Percentiles rank a stretch among this genome's conserved stretches.
These are phyloP conservation scores for Diaporthe amygdali DNA, from an alignment of 2,329 filamentous ascomycete genomes.

Conservation along the genomic window DNA sequence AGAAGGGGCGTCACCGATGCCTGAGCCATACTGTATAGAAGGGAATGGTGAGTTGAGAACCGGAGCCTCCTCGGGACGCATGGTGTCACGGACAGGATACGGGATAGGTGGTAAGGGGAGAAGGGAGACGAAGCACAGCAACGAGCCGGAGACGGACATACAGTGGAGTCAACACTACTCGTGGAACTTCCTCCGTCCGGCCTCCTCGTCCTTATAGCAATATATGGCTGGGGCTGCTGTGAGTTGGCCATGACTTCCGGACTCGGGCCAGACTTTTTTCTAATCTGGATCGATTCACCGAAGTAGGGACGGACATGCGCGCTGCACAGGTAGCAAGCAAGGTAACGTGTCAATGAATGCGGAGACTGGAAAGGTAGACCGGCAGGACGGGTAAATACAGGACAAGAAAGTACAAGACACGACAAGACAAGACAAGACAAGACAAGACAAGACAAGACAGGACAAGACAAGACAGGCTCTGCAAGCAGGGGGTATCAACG, in stretches of 20 bases:
- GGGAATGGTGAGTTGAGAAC: conserved; percentile 34
- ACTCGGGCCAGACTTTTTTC: conserved; percentile 5
- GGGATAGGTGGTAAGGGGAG: not conserved
- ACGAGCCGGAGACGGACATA: conserved; percentile 32
- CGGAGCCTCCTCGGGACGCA: conserved; percentile 16
- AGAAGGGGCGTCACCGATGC: conserved; percentile 43
- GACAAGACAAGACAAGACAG: conserved; percentile 1
- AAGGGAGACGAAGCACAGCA: not conserved
- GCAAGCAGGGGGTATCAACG: conserved; percentile 9
- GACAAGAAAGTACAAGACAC: not conserved
- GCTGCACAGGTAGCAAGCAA: conserved; percentile 10
- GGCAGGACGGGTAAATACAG: not conserved
- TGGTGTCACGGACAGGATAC: not conserved
- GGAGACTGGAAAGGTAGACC: conserved; percentile 14
- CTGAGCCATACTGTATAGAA: conserved; percentile 51
- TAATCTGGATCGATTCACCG: conserved; percentile 21
- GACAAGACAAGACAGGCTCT: not conserved
- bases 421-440: conserved; percentile 4
- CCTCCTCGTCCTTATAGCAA: conserved; percentile 57
- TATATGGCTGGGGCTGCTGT: conserved; percentile 48
- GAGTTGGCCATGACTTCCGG: conserved; percentile 42
- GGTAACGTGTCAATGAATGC: conserved; percentile 19
- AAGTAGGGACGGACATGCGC: conserved; percentile 13
- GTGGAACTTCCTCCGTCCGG: conserved; percentile 51
- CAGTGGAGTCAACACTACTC: conserved; percentile 54